Evolutionary conservation across 305 asterid genomes (phyloP), one percentile per base, ranked within the genome.

Genomic region (Petunia hybrid): DNA sequence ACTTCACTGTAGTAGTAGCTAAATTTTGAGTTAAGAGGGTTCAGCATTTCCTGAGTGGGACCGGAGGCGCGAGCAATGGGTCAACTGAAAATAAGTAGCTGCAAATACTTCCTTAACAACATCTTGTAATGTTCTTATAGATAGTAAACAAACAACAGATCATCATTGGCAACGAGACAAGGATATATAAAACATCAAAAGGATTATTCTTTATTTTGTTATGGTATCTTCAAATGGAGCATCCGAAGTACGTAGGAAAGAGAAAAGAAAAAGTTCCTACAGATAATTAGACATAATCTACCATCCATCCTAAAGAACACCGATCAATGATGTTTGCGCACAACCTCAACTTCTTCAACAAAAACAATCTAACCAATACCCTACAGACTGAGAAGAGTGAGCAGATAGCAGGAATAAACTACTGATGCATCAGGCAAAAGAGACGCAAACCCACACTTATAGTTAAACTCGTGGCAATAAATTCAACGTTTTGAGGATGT

Each of bases 401-500:
- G 39, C 41, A 61, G 35, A 8, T 61, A 14, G 67, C 38, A 43
- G 39, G 4, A 22, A 61, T 35, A 48, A 48, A 46, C 77, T 10
- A 46, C 77, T 10, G 61, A 69, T 69, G 41, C 59, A 45, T 35
- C 77, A 48, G 45, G 56, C 36, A 73, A 73, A 4, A 73, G 46
- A 73, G 43, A 13, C 6, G 41, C 46, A 71, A 46, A 73, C 40
- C 61, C 43, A 3, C 10, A 46, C 78, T 3, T 36, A 73, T 51
- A 73, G 48, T 42, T 73, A 51, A 73, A 14, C 63, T 73, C 63
- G 13, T 51, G 63, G 4, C 78, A 73, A 5, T 51, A 73, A 13
- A 73, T 73, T 48, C 62, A 73, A 36, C 63, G 51, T 35, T 71
- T 48, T 39, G 4, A 71, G 78, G 78, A 71, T 73, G 51, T 36